Evolutionary conservation across 331 rosid genomes (phyloP).

Genomic region (Malus hybrid): DNA sequence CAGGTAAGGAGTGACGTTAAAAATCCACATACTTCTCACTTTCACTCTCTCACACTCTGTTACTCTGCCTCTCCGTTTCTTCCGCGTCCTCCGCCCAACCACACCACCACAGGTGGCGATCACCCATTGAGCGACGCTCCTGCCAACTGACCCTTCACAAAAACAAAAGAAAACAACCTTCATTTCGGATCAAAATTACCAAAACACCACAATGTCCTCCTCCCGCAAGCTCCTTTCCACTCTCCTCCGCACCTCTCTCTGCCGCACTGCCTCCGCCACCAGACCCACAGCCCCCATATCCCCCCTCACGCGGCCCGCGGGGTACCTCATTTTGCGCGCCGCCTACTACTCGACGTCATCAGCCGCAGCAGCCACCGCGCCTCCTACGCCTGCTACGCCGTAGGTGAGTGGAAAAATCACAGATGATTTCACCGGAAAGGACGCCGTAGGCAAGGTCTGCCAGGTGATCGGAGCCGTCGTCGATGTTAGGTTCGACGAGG

Average conservation of each 20-base stretch:
- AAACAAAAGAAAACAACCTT: not conserved
- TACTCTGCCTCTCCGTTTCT: not conserved
- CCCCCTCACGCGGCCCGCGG: not conserved
- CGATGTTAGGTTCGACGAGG: constrained; percentile 29
- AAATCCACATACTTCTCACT: not conserved
- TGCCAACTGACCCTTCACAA: not conserved
- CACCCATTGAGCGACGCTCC: not conserved
- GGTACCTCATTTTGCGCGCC: constrained; percentile 45
- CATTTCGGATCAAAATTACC: not conserved
- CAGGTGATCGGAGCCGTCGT: constrained; percentile 38
- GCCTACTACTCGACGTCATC: constrained; percentile 28
- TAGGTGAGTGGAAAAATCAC: constrained; percentile 13
- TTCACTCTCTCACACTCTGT: not conserved
- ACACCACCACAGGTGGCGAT: not conserved
- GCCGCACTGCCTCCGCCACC: not conserved
- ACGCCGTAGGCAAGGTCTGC: constrained; percentile 27
- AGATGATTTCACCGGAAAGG: constrained; percentile 30
- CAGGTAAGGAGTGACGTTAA: not conserved
- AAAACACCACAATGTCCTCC: constrained; percentile 1
- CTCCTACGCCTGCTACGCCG: not conserved
- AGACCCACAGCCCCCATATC: not conserved
- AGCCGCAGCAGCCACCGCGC: constrained; percentile 12
- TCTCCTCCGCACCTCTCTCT: not conserved
- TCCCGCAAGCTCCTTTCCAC: constrained; percentile 3
- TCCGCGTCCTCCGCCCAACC: not conserved